These are phyloP conservation scores for Amanita phalloides DNA, from an alignment of 768 basidiomycete genomes.

Conservation along the genomic window DNA sequence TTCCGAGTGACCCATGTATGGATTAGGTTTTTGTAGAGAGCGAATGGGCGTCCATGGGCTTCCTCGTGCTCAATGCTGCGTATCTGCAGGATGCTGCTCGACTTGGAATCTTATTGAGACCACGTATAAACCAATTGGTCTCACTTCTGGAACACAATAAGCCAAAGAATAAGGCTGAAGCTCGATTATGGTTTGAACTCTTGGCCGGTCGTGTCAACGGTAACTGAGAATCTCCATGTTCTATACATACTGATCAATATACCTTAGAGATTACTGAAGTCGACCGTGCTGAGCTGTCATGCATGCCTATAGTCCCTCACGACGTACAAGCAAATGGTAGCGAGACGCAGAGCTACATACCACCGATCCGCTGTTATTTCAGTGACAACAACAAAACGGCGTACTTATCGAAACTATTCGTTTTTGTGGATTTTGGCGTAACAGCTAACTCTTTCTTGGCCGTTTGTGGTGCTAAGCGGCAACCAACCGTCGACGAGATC, in stretches of 20 bases:
- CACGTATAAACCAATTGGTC: constrained; percentile 51
- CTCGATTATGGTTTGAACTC: constrained; percentile 56
- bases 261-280: constrained; percentile 42
- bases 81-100: constrained; percentile 47
- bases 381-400: constrained; percentile 37
- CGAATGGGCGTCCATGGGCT: constrained; percentile 70
- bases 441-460: constrained; percentile 76
- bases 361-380: constrained; percentile 65
- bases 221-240: constrained; percentile 18
- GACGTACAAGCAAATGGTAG: constrained; percentile 18
- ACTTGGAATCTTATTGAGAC: constrained; percentile 61
- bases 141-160: constrained; percentile 47
- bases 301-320: constrained; percentile 58
- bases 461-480: constrained; percentile 79
- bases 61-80: constrained; percentile 49
- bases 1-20: constrained; percentile 40
- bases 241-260: constrained; percentile 3
- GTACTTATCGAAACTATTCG: constrained; percentile 75
- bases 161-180: constrained; percentile 42
- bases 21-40: constrained; percentile 64
- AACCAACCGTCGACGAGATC: constrained; percentile 81
- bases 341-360: constrained; percentile 29
- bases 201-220: constrained; percentile 54
- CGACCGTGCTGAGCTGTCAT: constrained; percentile 49
- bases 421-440: constrained; percentile 81